A percentile compares a stretch with the other conserved stretches of the same genome.
Conservation (phyloP, 768 basidiomycete genomes). For the Gelatoporia subvermispora region DNA sequence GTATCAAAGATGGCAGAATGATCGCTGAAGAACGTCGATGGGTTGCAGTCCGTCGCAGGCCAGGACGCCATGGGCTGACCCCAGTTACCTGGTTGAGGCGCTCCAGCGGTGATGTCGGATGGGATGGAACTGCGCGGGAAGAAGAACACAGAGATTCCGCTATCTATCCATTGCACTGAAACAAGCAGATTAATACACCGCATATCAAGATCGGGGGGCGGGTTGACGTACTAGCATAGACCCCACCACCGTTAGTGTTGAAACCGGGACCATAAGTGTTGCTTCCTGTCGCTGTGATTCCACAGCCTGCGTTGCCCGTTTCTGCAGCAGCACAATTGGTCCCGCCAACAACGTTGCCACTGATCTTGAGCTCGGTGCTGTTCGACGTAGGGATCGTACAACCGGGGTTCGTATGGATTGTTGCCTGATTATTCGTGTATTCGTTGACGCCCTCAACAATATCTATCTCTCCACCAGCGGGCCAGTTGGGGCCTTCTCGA, state of each 20-base stretch:
- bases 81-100: slow-evolving; percentile 73
- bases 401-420: slow-evolving; percentile 73
- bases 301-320: slow-evolving; percentile 78
- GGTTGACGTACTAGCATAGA: slow-evolving; percentile 77
- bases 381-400: slow-evolving; percentile 57
- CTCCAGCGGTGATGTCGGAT: slow-evolving; percentile 61
- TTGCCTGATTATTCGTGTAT: slow-evolving; percentile 77
- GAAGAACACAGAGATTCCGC: slow-evolving; percentile 78
- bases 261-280: slow-evolving; percentile 77
- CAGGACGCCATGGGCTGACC: slow-evolving; percentile 73
- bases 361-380: slow-evolving; percentile 45
- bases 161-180: slow-evolving; percentile 70
- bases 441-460: slow-evolving; percentile 84
- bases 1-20: slow-evolving; percentile 84
- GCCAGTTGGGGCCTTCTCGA: slow-evolving; percentile 49
- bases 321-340: slow-evolving; percentile 69
- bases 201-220: slow-evolving; percentile 2
- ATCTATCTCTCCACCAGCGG: slow-evolving; percentile 71
- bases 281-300: slow-evolving; percentile 52
- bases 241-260: slow-evolving; percentile 79
- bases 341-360: slow-evolving; percentile 61
- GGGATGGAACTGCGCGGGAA: slow-evolving; percentile 76
- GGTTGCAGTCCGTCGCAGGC: slow-evolving; percentile 70
- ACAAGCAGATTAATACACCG: slow-evolving; percentile 13
- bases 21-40: slow-evolving; percentile 71